Evolutionary conservation across 441 rosid species (phyloP).

Genomic region (Populus hybrid): DNA sequence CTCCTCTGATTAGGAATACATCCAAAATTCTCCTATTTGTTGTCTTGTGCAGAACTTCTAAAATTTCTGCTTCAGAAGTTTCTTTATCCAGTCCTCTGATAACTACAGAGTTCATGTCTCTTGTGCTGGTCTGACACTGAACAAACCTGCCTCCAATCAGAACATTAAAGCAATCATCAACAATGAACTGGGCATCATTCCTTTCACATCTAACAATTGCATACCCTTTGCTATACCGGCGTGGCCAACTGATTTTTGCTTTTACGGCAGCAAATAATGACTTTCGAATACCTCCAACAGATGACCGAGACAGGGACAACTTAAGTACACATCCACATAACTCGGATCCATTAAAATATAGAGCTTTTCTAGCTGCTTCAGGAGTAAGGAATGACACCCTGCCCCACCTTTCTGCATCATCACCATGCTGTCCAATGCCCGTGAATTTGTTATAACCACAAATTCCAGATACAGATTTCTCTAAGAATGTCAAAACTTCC

Average conservation of each 20-base stretch:
- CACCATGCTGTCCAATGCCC: constrained; percentile 35
- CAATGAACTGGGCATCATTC: constrained; percentile 20
- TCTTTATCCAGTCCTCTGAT: constrained; percentile 24
- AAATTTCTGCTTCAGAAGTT: constrained; percentile 23
- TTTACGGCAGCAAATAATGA: constrained; percentile 22
- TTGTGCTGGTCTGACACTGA: constrained; percentile 19
- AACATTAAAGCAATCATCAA: constrained; percentile 15
- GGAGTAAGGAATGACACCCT: constrained; percentile 27
- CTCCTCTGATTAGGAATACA: constrained; percentile 24
- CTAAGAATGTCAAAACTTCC: constrained; percentile 65
- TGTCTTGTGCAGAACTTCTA: constrained; percentile 16
- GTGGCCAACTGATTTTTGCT: constrained; percentile 29
- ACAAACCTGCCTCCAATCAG: constrained; percentile 17
- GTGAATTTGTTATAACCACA: constrained; percentile 54
- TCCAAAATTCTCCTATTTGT: constrained; percentile 27
- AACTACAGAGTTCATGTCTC: constrained; percentile 10
- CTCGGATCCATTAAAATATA: constrained; percentile 7
- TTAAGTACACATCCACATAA: constrained; percentile 17
- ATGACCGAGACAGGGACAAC: constrained; percentile 13
- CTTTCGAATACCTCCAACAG: constrained; percentile 10
- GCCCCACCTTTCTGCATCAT: constrained; percentile 24
- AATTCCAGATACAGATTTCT: constrained; percentile 51
- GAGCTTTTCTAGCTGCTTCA: constrained; percentile 25
- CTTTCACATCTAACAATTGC: constrained; percentile 22
- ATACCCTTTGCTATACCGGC: constrained; percentile 27